Base-by-base conservation (phyloP, 495 filamentous ascomycete species). In the Bombardia bombarda region DNA sequence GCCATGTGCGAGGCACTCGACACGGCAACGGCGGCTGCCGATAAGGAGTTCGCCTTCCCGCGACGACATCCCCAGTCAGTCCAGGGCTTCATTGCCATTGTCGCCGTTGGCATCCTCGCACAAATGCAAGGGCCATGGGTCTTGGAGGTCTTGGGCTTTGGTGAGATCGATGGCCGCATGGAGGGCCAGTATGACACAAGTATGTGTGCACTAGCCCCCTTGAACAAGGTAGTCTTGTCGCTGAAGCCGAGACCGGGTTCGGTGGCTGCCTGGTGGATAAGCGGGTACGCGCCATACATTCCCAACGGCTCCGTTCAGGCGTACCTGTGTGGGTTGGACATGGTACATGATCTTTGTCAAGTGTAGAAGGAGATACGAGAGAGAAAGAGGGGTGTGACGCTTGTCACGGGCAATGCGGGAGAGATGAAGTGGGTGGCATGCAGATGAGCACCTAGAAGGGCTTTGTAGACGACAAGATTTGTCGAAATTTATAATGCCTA, bases 1-100 rank as follows among this genome's bases (percentile, higher is more conserved):
- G 48, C 49, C 38, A 55, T 55, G 52, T 32, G 46, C 25, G 38
- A 26, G 14, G 48, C 48, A 14, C 35, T 55, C 3, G 48, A 52
- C 48, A 16, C 19, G 42, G 52, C 36, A 16, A 51, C 52, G 23
- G 45, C 49, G 17, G 7, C 40, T 10, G 52, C 52, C 23, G 45
- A 49, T 21, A 42, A 51, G 4, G 42, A 38, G 30, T 55, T 55
- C 28, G 28, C 22, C 5, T 55, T 55, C 16, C 48, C 45, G 13
- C 41, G 52, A 12, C 33, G 42, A 7, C 45, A 51, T 17, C 44
- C 48, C 30, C 23, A 43, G 41, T 39, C 32, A 8, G 37, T 49
- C n/a, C 48, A 55, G 16, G 52, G 52, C 8, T 55, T 55, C 30
- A 51, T 51, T 14, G 49, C 49, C 41, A 46, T 51, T 26, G 52